Base-by-base conservation (phyloP, 257 asterid species). In the Plantago elongata region DNA sequence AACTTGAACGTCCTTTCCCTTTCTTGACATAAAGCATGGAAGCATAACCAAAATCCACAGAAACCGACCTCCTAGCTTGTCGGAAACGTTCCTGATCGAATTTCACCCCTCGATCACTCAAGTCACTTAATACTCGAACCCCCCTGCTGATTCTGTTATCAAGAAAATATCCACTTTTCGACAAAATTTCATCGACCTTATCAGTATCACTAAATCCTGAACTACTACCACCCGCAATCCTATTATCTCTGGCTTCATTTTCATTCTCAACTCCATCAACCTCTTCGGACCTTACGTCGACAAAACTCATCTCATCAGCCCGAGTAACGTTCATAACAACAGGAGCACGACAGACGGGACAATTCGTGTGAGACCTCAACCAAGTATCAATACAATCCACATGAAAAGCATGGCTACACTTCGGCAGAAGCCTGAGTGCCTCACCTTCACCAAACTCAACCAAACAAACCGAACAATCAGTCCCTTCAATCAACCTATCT, bases 361-460 rank as follows among this genome's bases (percentile, higher is more conserved):
- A 90, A 57, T 76, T 90, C 72, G 69, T 74, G 61, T 90, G 97
- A 8, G 96, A 82, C 15, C 83, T 70, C 5, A 90, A 30, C 97
- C 97, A 90, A 13, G 85, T 81, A 65, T 90, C 97, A 17, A 90
- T 81, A 61, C 97, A 90, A 22, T 48, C 43, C 9, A 74, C 45
- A 55, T 90, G 97, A 71, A 90, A 90, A 58, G 95, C 93, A 50
- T 90, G 97, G 70, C 82, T 78, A 60, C 97, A 90, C 47, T 87
- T 90, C 0, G 96, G 96, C 77, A 90, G 57, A 54, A 87, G 80
- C 72, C 96, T 66, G n/a, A 87, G 80, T 5, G n/a, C 63, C 68
- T 87, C 97, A 42, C 75, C 75, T 38, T 85, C 93, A 66, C 72
- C 66, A 72, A 90, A 90, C 30, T 90, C 96, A 63, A 62, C 82